A percentile compares a stretch with the other conserved stretches of the same genome.
phyloP scores from a whole-genome alignment of 2,329 filamentous ascomycete species.

The Metarhizium rileyi region DNA sequence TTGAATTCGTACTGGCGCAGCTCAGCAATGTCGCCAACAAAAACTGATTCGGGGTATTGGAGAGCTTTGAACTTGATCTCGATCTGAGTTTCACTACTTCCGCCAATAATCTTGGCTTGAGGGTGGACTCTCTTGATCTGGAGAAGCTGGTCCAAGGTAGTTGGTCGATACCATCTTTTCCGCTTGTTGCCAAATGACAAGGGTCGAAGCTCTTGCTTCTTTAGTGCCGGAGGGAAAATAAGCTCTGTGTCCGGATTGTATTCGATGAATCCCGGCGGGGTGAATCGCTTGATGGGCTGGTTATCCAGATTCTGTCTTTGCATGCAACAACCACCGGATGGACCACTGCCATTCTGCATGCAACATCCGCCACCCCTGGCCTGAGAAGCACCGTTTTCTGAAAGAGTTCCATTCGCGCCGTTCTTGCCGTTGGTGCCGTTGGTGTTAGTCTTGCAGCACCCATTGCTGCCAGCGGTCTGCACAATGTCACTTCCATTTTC shows the following conservation, averaged over 20 bases:
- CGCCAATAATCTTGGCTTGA: slow-evolving; percentile 86
- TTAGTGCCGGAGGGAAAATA: slow-evolving; percentile 82
- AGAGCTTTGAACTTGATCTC: slow-evolving; percentile 97
- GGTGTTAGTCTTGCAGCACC: slow-evolving; percentile 37
- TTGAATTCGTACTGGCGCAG: slow-evolving; percentile 72
- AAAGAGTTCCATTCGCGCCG: background rate
- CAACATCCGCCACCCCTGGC: slow-evolving; percentile 50
- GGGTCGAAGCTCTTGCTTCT: slow-evolving; percentile 72
- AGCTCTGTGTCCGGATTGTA: slow-evolving; percentile 91
- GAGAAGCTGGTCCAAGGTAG: slow-evolving; percentile 75
- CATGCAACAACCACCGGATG: slow-evolving; percentile 57
- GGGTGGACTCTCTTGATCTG: slow-evolving; percentile 85
- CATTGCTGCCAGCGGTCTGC: background rate
- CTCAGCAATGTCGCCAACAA: slow-evolving; percentile 86
- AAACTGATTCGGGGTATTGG: slow-evolving; percentile 82
- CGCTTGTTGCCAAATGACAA: slow-evolving; percentile 88
- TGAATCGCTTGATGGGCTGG: slow-evolving; percentile 58
- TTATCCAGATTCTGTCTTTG: slow-evolving; percentile 39
- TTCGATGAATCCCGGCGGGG: slow-evolving; percentile 83
- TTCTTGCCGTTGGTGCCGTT: slow-evolving; percentile 19
- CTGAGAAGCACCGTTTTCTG: background rate
- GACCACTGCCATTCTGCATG: slow-evolving; percentile 51
- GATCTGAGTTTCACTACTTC: slow-evolving; percentile 95
- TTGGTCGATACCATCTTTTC: slow-evolving; percentile 88
- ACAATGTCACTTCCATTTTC: background rate